Base-by-base conservation (phyloP, 257 asterid species). In the Mentha longifolia region DNA sequence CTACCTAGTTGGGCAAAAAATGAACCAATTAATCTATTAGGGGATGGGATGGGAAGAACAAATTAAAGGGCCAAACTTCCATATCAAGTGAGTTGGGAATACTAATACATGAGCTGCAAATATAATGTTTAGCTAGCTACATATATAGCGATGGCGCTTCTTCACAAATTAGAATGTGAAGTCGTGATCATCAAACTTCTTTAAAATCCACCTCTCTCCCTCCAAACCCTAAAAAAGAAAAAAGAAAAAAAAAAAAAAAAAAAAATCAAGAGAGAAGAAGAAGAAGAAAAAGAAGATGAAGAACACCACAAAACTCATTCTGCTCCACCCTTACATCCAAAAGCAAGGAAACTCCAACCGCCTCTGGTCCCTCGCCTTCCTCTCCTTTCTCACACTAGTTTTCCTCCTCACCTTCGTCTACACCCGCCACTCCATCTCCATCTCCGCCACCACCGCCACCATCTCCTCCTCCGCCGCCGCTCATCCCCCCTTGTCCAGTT, bases 261-360 rank as follows among this genome's bases (percentile, higher is more conserved):
- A 9, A 5, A 5, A 4, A 33, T 0, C 0, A 6, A 35, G 39
- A 35, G 37, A 35, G 39, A 35, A 4, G 8, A 7, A 35, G 3
- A 3, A 39, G 37, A 92, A 87, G 95, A 89, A 89, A 90, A 88
- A 83, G 82, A 89, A 82, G 68, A 30, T 82, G 35, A 85, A 86
- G 77, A 87, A 65, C 65, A 81, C 77, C 75, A 91, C 98, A 1
- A 94, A 94, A 81, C 85, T 94, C 2, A 94, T 94, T 31, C 97
- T 94, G 25, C 92, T 94, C 25, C 98, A 91, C 51, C 98, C 98
- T 2, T 91, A 89, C 85, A 86, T 94, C 59, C 98, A 94, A 54
- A 94, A 94, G 66, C 98, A 91, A 37, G 98, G 98, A 11, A 81
- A 87, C 70, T 87, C 97, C 17, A 87, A 84, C 25, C 83, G 92